phyloP scores from a whole-genome alignment of 768 basidiomycete genomes.

The Hortiboletus campestris region DNA sequence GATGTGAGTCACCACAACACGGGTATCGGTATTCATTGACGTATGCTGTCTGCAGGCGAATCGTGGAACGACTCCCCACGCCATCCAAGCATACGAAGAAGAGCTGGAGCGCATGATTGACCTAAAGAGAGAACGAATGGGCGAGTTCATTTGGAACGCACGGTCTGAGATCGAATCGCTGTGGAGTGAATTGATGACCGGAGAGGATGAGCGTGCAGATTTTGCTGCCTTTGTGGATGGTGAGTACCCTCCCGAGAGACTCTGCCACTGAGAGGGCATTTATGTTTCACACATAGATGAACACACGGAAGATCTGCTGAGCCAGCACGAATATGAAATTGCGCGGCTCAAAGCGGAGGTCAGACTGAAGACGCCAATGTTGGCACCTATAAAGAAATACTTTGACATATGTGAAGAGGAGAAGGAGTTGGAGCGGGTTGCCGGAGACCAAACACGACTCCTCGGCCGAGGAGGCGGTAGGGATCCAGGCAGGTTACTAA shows the following conservation, averaged over 20 bases:
- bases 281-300: conserved; percentile 51
- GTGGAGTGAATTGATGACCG: conserved; percentile 85
- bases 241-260: conserved; percentile 33
- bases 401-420: conserved; percentile 89
- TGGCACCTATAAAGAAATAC: conserved; percentile 81
- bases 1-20: conserved; percentile 42
- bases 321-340: conserved; percentile 84
- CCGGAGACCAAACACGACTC: conserved; percentile 77
- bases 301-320: conserved; percentile 83
- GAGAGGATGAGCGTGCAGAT: conserved; percentile 75
- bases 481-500: conserved; percentile 80
- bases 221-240: conserved; percentile 86
- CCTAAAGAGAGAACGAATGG: conserved; percentile 85
- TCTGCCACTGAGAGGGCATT: neutral
- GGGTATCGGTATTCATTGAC: neutral
- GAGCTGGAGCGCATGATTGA: conserved; percentile 91
- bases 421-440: conserved; percentile 79
- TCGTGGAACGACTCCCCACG: conserved; percentile 76
- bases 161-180: conserved; percentile 75
- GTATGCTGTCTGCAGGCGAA: conserved; percentile 35
- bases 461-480: conserved; percentile 71
- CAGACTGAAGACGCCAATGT: conserved; percentile 70
- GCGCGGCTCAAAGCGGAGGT: conserved; percentile 78
- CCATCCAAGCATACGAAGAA: conserved; percentile 79
- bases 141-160: conserved; percentile 77